Evolutionary conservation across 129 eudicot species (phyloP).

Genomic region (Artemisia tridentata): DNA sequence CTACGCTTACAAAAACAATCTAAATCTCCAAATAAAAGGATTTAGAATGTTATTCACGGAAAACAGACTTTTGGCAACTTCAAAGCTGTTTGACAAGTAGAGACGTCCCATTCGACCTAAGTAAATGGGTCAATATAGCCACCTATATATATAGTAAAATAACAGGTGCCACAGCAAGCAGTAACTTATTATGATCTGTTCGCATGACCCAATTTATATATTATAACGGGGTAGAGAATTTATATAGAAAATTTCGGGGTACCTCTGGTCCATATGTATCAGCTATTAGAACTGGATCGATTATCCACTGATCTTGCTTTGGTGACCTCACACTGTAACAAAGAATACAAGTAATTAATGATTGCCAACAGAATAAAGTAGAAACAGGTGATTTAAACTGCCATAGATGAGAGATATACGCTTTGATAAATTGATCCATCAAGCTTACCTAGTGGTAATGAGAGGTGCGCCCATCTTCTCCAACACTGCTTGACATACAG

Average conservation of each 20-base stretch:
- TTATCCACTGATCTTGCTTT: constrained; percentile 73
- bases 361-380: constrained; percentile 1
- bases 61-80: not conserved
- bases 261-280: constrained; percentile 84
- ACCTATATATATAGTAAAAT: not conserved
- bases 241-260: not conserved
- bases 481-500: constrained; percentile 76
- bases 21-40: not conserved
- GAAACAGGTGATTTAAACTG: constrained; percentile 8
- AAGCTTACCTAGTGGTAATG: constrained; percentile 67
- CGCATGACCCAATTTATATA: not conserved
- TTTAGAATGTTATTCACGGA: not conserved
- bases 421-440: not conserved
- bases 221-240: not conserved
- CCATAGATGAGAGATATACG: not conserved
- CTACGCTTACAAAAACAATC: not conserved
- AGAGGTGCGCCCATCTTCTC: constrained; percentile 81
- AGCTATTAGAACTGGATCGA: constrained; percentile 86
- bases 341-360: constrained; percentile 17
- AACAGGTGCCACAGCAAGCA: not conserved
- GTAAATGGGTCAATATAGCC: no score
- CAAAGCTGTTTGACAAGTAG: not conserved
- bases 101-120: not conserved
- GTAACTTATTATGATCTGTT: not conserved
- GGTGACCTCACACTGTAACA: constrained; percentile 72